These are phyloP conservation scores for Melampsora abietis-canadensis DNA, from an alignment of 1,284 basidiomycete species.

Conservation along the genomic window DNA sequence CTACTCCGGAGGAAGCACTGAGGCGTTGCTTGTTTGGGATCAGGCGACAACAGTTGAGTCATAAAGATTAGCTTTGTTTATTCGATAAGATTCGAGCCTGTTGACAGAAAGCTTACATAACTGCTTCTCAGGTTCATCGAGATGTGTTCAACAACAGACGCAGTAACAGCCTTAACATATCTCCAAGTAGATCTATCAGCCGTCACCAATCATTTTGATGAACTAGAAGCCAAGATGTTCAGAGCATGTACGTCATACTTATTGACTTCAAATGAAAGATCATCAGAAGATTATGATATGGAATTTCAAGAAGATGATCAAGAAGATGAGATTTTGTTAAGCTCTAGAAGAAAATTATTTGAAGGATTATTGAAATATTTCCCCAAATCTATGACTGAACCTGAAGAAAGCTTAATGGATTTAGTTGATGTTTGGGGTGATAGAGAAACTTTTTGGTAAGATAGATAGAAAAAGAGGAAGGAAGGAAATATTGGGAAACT, in stretches of 20 bases:
- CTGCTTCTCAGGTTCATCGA: conserved; percentile 64
- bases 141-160: conserved; percentile 65
- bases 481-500: no score
- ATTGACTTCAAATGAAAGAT: conserved; percentile 54
- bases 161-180: conserved; percentile 67
- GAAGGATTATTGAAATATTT: conserved; percentile 65
- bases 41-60: conserved; percentile 60
- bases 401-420: conserved; percentile 61
- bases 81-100: not conserved
- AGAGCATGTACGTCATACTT: conserved; percentile 67
- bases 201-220: conserved; percentile 66
- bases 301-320: conserved; percentile 43
- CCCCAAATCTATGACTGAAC: conserved; percentile 64
- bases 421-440: conserved; percentile 55
- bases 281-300: conserved; percentile 44
- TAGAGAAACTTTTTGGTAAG: conserved; percentile 19
- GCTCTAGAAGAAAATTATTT: conserved; percentile 66
- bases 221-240: conserved; percentile 64
- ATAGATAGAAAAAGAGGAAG: not conserved
- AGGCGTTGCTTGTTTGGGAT: conserved; percentile 66
- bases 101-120: not conserved
- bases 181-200: conserved; percentile 66
- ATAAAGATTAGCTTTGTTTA: conserved; percentile 64
- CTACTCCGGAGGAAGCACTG: conserved; percentile 54
- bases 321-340: conserved; percentile 2